A percentile compares a stretch with the other conserved stretches of the same genome.
These are phyloP conservation scores for Kokia cookei DNA, from an alignment of 441 rosid species.

Conservation along the genomic window DNA sequence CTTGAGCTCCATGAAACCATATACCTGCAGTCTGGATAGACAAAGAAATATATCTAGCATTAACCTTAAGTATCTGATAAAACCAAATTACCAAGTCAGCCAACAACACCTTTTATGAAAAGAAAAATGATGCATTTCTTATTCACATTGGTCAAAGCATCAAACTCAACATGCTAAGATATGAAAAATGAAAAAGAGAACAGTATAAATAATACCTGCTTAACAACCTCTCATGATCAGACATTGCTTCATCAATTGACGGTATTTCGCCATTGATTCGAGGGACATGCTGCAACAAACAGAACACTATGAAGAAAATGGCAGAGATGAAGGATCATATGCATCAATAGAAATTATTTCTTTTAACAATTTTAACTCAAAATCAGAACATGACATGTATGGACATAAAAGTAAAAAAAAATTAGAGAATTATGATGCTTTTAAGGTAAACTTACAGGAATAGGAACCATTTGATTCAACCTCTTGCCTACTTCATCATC, in stretches of 20 bases:
- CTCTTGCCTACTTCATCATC: slow-evolving; percentile 57
- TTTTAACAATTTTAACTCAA: background rate
- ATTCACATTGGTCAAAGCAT: background rate
- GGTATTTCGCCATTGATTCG: slow-evolving; percentile 75
- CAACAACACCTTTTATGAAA: background rate
- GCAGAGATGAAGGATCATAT: background rate
- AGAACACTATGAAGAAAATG: background rate
- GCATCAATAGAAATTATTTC: background rate
- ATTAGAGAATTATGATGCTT: background rate
- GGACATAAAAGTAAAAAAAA: background rate
- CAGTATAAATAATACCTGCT: slow-evolving; percentile 31
- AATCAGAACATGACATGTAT: background rate
- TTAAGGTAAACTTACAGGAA: slow-evolving; percentile 42
- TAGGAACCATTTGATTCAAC: slow-evolving; percentile 54
- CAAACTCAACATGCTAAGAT: slow-evolving; percentile 6
- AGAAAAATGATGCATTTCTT: background rate
- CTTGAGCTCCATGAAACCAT: slow-evolving; percentile 42
- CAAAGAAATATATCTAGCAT: background rate
- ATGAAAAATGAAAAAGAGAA: background rate
- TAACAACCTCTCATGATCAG: slow-evolving; percentile 69
- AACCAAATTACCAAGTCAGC: background rate
- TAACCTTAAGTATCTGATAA: background rate
- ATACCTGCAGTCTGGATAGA: slow-evolving; percentile 39
- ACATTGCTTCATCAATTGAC: slow-evolving; percentile 61
- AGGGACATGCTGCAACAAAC: slow-evolving; percentile 54